A percentile compares a stretch with the other conserved stretches of the same genome.
phyloP scores from a whole-genome alignment of 164 flowering plant species.

The Vitis amurensis region DNA sequence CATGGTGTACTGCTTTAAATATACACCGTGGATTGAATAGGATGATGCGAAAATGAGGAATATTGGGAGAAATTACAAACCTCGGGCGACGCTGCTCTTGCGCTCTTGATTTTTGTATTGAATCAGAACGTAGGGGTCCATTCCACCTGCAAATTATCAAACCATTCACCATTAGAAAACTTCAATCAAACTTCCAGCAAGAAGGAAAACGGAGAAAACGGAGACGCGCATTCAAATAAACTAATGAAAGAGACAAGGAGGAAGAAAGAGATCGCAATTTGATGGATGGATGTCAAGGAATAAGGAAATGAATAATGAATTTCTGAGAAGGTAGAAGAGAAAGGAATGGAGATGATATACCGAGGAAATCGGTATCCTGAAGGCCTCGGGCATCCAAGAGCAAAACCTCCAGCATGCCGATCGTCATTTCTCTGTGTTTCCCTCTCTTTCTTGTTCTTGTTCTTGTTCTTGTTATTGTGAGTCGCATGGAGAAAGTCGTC shows the following conservation, averaged over 20 bases:
- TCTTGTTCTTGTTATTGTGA: too few species aligned
- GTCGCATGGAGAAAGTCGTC: too few species aligned
- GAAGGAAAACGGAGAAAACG: too few species aligned
- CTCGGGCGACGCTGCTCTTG: constrained; percentile 57
- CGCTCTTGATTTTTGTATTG: constrained; percentile 55
- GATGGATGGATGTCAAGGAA: too few species aligned
- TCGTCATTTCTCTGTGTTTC: constrained; percentile 31
- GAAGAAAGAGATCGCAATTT: too few species aligned
- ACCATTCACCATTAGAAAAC: background rate
- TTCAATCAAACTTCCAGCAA: background rate
- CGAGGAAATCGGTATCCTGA: constrained; percentile 31
- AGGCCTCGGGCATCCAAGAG: constrained; percentile 41
- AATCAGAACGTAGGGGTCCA: constrained; percentile 70
- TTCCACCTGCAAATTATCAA: constrained; percentile 30
- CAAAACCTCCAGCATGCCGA: constrained; percentile 37
- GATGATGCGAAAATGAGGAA: background rate
- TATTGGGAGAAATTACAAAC: constrained; percentile 21
- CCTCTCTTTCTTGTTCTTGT: constrained; percentile 4
- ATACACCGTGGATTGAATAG: too few species aligned
- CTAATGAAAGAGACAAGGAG: too few species aligned
- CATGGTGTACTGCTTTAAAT: too few species aligned
- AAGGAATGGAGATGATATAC: constrained; percentile 13
- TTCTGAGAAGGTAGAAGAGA: too few species aligned
- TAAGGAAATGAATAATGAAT: too few species aligned
- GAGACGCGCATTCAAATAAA: too few species aligned